Conservation (phyloP, 345 rosid species). For the Syzygium oleosum region DNA sequence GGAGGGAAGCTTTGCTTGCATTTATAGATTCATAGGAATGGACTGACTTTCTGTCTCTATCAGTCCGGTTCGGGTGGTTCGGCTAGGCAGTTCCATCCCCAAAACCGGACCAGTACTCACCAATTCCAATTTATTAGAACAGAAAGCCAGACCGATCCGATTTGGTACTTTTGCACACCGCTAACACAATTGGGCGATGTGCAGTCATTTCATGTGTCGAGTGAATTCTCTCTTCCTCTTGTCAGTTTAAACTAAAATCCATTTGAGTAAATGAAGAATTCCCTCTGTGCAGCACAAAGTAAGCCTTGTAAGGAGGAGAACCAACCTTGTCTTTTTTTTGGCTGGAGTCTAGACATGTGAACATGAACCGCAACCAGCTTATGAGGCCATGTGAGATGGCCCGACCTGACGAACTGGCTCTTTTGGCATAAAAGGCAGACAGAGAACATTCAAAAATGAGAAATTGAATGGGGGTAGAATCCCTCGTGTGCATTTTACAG, state of each 20-base stretch:
- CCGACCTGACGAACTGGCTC: not conserved
- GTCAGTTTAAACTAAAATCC: not conserved
- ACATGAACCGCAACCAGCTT: not conserved
- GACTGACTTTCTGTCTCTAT: too few relatives aligned
- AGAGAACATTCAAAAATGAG: not conserved
- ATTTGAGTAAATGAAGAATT: not conserved
- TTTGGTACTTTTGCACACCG: too few relatives aligned
- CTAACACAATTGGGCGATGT: not conserved
- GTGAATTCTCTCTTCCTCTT: not conserved
- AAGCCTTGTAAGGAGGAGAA: not conserved
- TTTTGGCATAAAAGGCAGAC: not conserved
- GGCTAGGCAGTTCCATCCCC: too few relatives aligned
- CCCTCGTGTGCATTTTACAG: not conserved
- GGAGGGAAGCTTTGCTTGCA: too few relatives aligned
- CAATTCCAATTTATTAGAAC: too few relatives aligned
- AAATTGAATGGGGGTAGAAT: not conserved
- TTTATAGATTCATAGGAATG: too few relatives aligned
- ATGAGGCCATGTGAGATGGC: too few relatives aligned
- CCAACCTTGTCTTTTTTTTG: not conserved
- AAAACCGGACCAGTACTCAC: too few relatives aligned
- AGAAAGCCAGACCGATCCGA: too few relatives aligned
- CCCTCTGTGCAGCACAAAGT: not conserved
- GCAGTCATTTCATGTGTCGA: too few relatives aligned
- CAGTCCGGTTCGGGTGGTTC: too few relatives aligned
- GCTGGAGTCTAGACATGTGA: not conserved